Evolutionary conservation across 768 basidiomycete genomes (phyloP).

Genomic region (Hemileccinum rubropunctum): DNA sequence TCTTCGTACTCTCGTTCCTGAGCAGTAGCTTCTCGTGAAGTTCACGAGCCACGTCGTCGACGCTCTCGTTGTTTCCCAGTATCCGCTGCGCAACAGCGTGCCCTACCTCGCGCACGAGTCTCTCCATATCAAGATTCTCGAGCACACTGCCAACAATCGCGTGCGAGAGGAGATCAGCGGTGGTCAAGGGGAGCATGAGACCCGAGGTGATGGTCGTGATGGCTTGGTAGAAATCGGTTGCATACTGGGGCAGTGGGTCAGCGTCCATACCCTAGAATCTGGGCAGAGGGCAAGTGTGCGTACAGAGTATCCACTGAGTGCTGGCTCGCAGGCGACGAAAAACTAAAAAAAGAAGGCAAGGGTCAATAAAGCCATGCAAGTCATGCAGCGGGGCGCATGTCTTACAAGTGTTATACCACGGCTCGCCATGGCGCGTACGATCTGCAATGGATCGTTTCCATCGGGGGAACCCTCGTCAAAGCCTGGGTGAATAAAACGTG

Average conservation of each 20-base stretch:
- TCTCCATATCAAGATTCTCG: conserved; percentile 98
- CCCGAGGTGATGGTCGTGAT: conserved; percentile 92
- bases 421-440: conserved; percentile 87
- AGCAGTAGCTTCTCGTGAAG: conserved; percentile 88
- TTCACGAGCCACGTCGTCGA: conserved; percentile 94
- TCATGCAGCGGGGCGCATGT: conserved; percentile 10
- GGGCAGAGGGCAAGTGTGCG: conserved; percentile 30
- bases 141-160: conserved; percentile 96
- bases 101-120: conserved; percentile 92
- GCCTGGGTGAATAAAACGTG: conserved; percentile 43
- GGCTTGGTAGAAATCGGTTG: conserved; percentile 93
- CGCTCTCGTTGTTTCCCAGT: conserved; percentile 89
- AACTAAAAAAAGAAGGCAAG: conserved; percentile 53
- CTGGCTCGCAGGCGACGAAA: conserved; percentile 99
- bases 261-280: neutral
- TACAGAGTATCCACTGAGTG: conserved; percentile 88
- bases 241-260: conserved; percentile 51
- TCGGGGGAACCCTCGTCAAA: conserved; percentile 95
- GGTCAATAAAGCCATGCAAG: neutral
- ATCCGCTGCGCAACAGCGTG: conserved; percentile 91
- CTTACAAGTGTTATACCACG: conserved; percentile 87
- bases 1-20: conserved; percentile 95
- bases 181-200: conserved; percentile 93
- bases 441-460: conserved; percentile 83
- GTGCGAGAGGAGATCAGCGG: conserved; percentile 90